Conservation (phyloP, 768 basidiomycete species). For the Krasilnikovozyma curviuscula region DNA sequence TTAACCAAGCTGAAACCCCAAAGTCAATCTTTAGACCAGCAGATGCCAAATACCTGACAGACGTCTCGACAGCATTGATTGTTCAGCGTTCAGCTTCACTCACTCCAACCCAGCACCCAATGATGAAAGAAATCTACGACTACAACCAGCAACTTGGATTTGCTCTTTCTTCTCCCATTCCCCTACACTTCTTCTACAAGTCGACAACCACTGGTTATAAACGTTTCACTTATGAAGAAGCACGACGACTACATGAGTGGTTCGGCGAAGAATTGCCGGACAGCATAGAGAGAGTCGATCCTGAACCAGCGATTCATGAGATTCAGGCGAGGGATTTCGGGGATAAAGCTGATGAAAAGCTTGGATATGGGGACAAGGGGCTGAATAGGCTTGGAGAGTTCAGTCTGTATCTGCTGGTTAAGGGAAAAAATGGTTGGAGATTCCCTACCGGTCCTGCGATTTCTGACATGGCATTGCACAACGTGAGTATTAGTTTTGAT, state of each 20-base stretch:
- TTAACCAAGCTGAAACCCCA: no score
- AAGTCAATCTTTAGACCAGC: no score
- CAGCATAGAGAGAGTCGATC: slow-evolving; percentile 14
- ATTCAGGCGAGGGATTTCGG: slow-evolving; percentile 26
- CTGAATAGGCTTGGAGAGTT: slow-evolving; percentile 65
- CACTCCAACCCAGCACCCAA: slow-evolving; percentile 35
- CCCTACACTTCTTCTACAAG: slow-evolving; percentile 83
- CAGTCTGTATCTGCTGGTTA: slow-evolving; percentile 72
- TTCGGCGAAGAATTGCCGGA: slow-evolving; percentile 40
- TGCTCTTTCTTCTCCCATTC: slow-evolving; percentile 71
- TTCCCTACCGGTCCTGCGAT: no score
- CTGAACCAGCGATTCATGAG: slow-evolving; percentile 25
- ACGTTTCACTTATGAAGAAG: slow-evolving; percentile 57
- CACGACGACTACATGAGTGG: slow-evolving; percentile 45
- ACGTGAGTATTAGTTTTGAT: slow-evolving; percentile 33
- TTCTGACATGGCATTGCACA: slow-evolving; percentile 56
- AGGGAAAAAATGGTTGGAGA: slow-evolving; percentile 47
- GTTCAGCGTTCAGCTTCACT: slow-evolving; percentile 27
- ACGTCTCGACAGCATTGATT: no score
- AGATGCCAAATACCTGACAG: no score
- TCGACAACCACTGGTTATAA: slow-evolving; percentile 67
- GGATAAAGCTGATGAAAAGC: slow-evolving; percentile 33
- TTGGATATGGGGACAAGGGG: slow-evolving; percentile 41
- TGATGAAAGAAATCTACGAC: slow-evolving; percentile 61
- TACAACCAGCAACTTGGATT: slow-evolving; percentile 70